Conservation (phyloP, 352 stramenopile species). For the Globisporangium uncinulatum region DNA sequence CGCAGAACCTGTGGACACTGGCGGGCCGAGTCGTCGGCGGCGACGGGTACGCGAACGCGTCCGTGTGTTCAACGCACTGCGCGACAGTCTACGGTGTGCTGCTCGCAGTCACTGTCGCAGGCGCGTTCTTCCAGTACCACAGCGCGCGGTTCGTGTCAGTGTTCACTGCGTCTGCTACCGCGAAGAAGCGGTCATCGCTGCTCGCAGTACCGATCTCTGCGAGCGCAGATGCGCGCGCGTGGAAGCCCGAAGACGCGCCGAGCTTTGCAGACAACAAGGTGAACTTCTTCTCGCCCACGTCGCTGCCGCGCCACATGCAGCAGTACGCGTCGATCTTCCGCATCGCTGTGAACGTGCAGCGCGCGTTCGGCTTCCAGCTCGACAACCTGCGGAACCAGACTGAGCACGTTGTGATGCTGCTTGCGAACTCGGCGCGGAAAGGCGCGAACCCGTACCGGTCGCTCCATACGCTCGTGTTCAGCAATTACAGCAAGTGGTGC, state of each 20-base stretch:
- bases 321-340: constrained; percentile 80
- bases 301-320: constrained; percentile 76
- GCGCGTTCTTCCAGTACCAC: constrained; percentile 48
- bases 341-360: constrained; percentile 82
- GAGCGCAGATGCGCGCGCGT: constrained; percentile 72
- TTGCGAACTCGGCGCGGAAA: constrained; percentile 90
- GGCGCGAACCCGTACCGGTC: constrained; percentile 76
- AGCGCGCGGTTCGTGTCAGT: constrained; percentile 24
- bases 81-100: constrained; percentile 60
- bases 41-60: constrained; percentile 27
- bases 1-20: constrained; percentile 55
- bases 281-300: constrained; percentile 78
- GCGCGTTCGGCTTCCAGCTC: constrained; percentile 79
- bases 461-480: constrained; percentile 78
- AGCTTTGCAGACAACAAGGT: constrained; percentile 33
- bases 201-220: constrained; percentile 44
- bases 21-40: constrained; percentile 67
- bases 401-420: constrained; percentile 95
- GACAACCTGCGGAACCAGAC: constrained; percentile 94
- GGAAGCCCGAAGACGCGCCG: constrained; percentile 36
- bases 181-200: constrained; percentile 20
- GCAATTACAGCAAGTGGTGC: constrained; percentile 88
- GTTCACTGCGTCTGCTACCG: constrained; percentile 17
- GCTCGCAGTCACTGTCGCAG: constrained; percentile 25
- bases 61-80: constrained; percentile 56